Conservation (phyloP, 106 monocot species). For the Dendrobium chrysotoxum region DNA sequence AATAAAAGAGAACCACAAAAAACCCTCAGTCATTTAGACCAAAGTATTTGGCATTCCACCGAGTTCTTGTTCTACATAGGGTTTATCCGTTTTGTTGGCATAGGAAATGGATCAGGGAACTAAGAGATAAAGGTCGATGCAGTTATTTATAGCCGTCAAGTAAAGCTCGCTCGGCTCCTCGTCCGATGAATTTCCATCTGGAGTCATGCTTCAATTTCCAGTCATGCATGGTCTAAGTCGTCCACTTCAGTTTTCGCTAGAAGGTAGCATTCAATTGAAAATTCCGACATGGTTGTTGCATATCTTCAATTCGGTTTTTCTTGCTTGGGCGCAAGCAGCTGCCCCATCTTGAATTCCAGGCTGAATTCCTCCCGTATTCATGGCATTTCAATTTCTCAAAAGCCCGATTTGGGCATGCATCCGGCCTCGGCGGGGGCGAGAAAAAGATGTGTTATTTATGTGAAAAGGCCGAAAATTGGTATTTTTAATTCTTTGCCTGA, state of each 20-base stretch:
- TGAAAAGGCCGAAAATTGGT: constrained; percentile 1
- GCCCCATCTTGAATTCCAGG: neutral
- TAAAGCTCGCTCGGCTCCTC: neutral
- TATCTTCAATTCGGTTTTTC: neutral
- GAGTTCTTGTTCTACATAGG: neutral
- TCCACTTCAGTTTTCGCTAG: neutral
- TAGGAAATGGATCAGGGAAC: neutral
- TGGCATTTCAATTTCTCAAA: constrained; percentile 11
- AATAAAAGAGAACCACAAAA: too few relatives aligned
- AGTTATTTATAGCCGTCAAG: neutral
- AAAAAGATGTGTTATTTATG: constrained; percentile 22
- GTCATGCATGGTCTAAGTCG: neutral
- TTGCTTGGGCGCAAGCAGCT: neutral
- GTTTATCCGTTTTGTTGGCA: neutral
- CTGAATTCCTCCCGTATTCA: neutral
- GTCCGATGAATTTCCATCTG: neutral
- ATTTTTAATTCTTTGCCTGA: constrained; percentile 13
- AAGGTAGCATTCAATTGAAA: neutral
- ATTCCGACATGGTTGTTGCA: neutral
- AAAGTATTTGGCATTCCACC: too few relatives aligned
- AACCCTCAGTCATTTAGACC: too few relatives aligned
- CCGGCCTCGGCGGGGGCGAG: constrained; percentile 7
- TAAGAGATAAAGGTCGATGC: neutral
- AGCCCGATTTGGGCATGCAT: constrained; percentile 4
- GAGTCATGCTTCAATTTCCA: neutral